Base-by-base conservation (phyloP, 345 rosid genomes). In the Melaleuca quinquenervia region DNA sequence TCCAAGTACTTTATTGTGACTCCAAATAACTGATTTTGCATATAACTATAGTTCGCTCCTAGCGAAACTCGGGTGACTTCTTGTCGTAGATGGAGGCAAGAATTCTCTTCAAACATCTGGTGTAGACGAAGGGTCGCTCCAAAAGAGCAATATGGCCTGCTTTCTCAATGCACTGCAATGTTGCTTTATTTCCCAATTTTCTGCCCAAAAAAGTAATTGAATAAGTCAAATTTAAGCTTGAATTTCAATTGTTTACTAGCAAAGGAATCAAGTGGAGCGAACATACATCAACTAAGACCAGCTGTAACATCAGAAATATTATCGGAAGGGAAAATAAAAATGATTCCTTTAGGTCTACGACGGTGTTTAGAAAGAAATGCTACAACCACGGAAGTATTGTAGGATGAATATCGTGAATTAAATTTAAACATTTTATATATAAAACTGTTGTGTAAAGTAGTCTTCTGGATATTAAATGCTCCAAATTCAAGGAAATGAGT, bases 101-200 rank as follows among this genome's bases (percentile, higher is more conserved):
- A 52, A 76, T 76, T 85, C 55, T 52, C 52, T 50, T 85, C 74
- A 85, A 18, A 22, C 51, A 49, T 44, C 52, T 18, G 53, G 76
- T 26, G 87, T 5, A 85, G 55, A 41, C 84, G 41, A 85, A 75
- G 64, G 87, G 87, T 20, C 87, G 70, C 52, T 85, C 87, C 36
- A 85, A 6, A 18, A 36, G 16, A 14, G 41, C 87, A 10, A 76
- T 12, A 41, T 85, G 83, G 21, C 87, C 87, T 22, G 87, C 83
- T 50, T 50, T 32, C 62, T 76, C 74, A 32, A 85, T 52, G 64
- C 18, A 29, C 41, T 85, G 51, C 74, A 85, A 27, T 52, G 84
- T 85, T 52, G 87, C 84, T 48, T 41, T 75, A 10, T 76, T 50
- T 76, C 83, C 87, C 87, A 85, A 53, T 41, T 85, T 76, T 44